A percentile compares a stretch with the other conserved stretches of the same genome.
These are phyloP conservation scores for Chlamydomonas sp. DNA, from an alignment of 139 green algal species.

Conservation along the genomic window DNA sequence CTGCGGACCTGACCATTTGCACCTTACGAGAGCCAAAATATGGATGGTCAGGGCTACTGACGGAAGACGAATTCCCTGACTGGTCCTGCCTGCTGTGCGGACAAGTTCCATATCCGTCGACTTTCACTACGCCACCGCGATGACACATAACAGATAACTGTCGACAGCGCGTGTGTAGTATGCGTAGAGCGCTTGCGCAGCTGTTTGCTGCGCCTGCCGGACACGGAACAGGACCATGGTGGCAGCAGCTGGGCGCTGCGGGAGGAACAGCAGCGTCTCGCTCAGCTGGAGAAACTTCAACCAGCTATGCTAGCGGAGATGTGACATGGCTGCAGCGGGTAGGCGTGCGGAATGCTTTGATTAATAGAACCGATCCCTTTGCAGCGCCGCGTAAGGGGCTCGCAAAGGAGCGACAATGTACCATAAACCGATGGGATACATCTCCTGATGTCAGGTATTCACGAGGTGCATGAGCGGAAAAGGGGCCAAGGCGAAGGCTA, in stretches of 20 bases:
- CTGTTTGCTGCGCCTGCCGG: not conserved
- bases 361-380: not conserved
- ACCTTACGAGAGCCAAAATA: too few relatives aligned
- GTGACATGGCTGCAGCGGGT: not conserved
- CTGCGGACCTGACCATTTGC: too few relatives aligned
- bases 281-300: slow-evolving; percentile 10
- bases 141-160: too few relatives aligned
- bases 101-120: too few relatives aligned
- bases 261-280: not conserved
- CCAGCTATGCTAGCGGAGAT: not conserved
- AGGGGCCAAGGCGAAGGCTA: not conserved
- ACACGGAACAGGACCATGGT: not conserved
- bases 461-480: not conserved
- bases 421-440: too few relatives aligned
- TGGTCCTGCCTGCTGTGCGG: too few relatives aligned
- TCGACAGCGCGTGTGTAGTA: not conserved
- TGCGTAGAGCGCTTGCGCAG: slow-evolving; percentile 14
- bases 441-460: not conserved
- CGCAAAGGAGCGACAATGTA: too few relatives aligned
- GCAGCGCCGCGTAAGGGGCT: not conserved
- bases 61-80: too few relatives aligned
- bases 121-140: too few relatives aligned
- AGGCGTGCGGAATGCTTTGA: not conserved
- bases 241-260: not conserved
- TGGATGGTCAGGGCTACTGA: too few relatives aligned